phyloP scores from a whole-genome alignment of 495 filamentous ascomycete genomes.

The Hypomontagnella submonticulosa region DNA sequence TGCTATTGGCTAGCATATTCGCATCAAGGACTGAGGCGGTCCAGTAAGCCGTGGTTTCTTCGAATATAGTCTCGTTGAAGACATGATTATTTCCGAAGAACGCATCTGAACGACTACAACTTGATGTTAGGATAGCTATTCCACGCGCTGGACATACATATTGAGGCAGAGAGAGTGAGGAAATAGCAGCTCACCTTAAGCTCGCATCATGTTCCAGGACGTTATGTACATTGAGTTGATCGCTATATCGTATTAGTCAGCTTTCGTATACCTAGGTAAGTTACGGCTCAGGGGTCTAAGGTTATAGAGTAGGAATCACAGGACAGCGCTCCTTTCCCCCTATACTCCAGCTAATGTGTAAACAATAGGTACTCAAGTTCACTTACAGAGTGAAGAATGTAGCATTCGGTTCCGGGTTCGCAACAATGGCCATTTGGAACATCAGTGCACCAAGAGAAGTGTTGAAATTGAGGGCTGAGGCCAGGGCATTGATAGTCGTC shows the following conservation, averaged over 20 bases:
- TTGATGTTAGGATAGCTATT: neutral
- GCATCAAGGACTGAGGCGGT: conserved; percentile 48
- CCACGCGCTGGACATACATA: too few species aligned
- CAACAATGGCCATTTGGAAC: conserved; percentile 55
- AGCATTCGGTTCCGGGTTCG: conserved; percentile 61
- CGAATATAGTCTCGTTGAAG: conserved; percentile 59
- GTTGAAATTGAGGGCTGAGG: conserved; percentile 48
- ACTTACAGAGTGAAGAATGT: conserved; percentile 58
- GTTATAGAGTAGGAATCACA: neutral
- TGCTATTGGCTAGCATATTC: conserved; percentile 55
- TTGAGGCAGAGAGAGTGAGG: neutral
- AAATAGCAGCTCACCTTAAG: conserved; percentile 51
- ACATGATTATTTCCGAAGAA: conserved; percentile 58
- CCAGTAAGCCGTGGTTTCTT: conserved; percentile 53
- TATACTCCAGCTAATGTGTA: too few species aligned
- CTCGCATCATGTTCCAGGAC: conserved; percentile 62
- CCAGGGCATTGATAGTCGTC: conserved; percentile 41
- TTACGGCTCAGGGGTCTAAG: too few species aligned
- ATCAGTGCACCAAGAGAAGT: conserved; percentile 50
- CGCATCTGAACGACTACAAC: conserved; percentile 52
- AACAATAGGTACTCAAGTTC: too few species aligned
- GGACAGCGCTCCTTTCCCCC: too few species aligned
- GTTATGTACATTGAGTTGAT: conserved; percentile 57
- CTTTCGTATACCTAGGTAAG: neutral
- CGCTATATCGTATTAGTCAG: conserved; percentile 23